These are phyloP conservation scores for Pseudotulostoma volvatum DNA, from an alignment of 495 filamentous ascomycete genomes.

Conservation along the genomic window DNA sequence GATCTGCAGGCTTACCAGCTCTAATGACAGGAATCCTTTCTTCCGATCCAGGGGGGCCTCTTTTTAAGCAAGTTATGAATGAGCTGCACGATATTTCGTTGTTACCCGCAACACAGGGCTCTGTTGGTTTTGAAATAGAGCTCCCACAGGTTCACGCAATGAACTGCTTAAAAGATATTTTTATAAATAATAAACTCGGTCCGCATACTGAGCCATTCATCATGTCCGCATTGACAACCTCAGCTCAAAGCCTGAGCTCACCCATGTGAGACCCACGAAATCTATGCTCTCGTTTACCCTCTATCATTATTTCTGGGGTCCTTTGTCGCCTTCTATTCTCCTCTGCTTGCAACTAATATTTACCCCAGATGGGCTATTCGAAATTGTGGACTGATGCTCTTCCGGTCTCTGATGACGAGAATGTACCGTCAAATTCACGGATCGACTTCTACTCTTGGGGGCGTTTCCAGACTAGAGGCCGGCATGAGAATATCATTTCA, in stretches of 20 bases:
- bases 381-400: slow-evolving; percentile 81
- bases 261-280: no score
- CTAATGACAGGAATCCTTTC: slow-evolving; percentile 60
- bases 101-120: slow-evolving; percentile 30
- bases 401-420: slow-evolving; percentile 64
- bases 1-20: slow-evolving; percentile 82
- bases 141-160: slow-evolving; percentile 86
- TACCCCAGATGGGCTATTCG: slow-evolving; percentile 66
- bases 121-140: slow-evolving; percentile 32
- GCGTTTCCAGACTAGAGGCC: slow-evolving; percentile 26
- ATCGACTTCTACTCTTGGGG: slow-evolving; percentile 23
- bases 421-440: slow-evolving; percentile 29
- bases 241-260: slow-evolving; percentile 48
- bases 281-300: slow-evolving; percentile 6
- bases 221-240: slow-evolving; percentile 54
- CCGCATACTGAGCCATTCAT: slow-evolving; percentile 48
- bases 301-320: neutral
- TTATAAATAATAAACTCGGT: slow-evolving; percentile 58
- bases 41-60: slow-evolving; percentile 19
- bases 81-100: slow-evolving; percentile 43
- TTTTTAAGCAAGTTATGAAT: slow-evolving; percentile 33
- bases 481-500: slow-evolving; percentile 31
- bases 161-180: slow-evolving; percentile 79
- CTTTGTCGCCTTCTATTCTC: neutral
- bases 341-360: slow-evolving; percentile 5